A percentile compares a stretch with the other conserved stretches of the same genome.
These are phyloP conservation scores for Candida khao-thaluensis DNA, from an alignment of 805 yeast species.

Conservation along the genomic window DNA sequence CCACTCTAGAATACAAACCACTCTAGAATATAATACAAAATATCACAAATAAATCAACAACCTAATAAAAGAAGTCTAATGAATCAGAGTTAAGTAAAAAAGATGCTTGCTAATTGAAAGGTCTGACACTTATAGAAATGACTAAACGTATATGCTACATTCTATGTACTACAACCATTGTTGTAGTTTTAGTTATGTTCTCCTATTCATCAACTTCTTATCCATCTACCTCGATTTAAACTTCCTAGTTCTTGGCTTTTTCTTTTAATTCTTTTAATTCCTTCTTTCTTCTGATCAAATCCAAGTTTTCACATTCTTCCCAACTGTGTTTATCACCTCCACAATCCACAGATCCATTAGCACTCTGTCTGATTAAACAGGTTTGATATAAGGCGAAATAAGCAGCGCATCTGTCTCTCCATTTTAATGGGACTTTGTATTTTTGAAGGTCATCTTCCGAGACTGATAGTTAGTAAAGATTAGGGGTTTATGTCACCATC, in stretches of 20 bases:
- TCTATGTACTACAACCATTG: no score
- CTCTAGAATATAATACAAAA: no score
- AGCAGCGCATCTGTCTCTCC: conserved; percentile 81
- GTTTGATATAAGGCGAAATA: conserved; percentile 45
- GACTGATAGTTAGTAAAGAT: conserved; percentile 38
- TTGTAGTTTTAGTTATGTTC: no score
- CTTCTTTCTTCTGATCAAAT: conserved; percentile 75
- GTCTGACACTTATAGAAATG: not conserved
- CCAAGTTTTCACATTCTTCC: conserved; percentile 82
- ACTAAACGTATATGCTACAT: not conserved
- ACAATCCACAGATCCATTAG: conserved; percentile 53
- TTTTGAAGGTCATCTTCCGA: conserved; percentile 82
- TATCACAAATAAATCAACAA: no score
- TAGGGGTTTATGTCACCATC: no score
- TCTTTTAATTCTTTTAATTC: conserved; percentile 47
- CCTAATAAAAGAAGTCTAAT: no score
- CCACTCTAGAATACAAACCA: no score
- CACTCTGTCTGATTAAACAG: conserved; percentile 44
- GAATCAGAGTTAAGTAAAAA: not conserved
- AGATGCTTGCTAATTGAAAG: not conserved
- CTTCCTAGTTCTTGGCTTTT: not conserved
- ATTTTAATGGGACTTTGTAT: conserved; percentile 71
- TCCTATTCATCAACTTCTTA: no score
- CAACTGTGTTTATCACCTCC: conserved; percentile 76
- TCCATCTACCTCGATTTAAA: no score